A percentile compares a stretch with the other conserved stretches of the same genome.
These are phyloP conservation scores for Apiotrichum siamense DNA, from an alignment of 1,284 basidiomycete species.

Conservation along the genomic window DNA sequence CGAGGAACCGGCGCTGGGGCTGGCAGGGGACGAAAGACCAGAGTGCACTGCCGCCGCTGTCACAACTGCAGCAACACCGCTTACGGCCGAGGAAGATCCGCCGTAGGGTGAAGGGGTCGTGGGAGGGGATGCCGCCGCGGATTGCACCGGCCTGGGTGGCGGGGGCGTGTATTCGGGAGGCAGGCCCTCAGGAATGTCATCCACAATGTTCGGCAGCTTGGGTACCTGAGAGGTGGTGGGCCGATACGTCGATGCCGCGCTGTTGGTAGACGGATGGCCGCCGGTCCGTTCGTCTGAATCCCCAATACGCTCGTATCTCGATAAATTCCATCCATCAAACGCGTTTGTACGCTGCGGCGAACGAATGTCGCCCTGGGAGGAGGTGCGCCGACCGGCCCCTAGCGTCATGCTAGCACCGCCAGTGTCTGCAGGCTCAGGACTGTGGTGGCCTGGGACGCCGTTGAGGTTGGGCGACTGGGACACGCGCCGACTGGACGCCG, in stretches of 20 bases:
- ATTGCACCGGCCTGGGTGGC: too few species aligned
- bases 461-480: constrained; percentile 7
- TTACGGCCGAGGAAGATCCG: neutral
- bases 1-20: neutral
- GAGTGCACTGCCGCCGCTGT: neutral
- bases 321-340: constrained; percentile 1
- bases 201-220: neutral
- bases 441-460: neutral
- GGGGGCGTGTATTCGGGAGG: constrained; percentile 13
- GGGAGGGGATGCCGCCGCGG: neutral
- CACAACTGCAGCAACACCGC: neutral
- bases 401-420: neutral
- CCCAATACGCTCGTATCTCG: neutral
- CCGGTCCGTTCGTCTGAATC: neutral
- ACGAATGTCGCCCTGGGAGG: neutral
- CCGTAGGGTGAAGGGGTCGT: neutral
- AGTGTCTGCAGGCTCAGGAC: neutral
- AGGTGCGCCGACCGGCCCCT: too few species aligned
- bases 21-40: neutral
- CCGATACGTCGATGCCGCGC: neutral
- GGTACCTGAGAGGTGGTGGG: neutral
- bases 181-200: neutral
- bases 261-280: neutral
- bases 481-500: constrained; percentile 1
- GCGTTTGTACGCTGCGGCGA: neutral